Evolutionary conservation across 2,329 filamentous ascomycete species (phyloP).

Genomic region (Hypocrella siamensis): DNA sequence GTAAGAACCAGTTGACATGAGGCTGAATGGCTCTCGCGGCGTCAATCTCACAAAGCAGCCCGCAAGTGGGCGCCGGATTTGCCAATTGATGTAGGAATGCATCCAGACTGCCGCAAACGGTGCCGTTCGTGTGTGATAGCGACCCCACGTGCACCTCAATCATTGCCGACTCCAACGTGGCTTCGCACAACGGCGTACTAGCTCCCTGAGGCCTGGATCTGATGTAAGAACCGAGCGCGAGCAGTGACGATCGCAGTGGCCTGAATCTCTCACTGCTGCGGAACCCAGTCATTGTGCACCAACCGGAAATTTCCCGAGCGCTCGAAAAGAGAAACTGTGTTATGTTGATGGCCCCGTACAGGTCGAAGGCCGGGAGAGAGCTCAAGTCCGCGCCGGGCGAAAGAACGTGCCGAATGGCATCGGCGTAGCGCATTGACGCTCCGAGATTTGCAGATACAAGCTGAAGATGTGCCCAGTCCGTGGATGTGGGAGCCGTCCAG

Average conservation of each 20-base stretch:
- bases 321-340: conserved; percentile 24
- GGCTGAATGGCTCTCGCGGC: conserved; percentile 16
- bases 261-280: conserved; percentile 22
- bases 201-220: conserved; percentile 4
- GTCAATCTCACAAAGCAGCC: conserved; percentile 15
- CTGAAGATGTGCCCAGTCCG: conserved; percentile 17
- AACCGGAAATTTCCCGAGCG: conserved; percentile 24
- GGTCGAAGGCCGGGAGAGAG: conserved; percentile 18
- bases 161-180: conserved; percentile 25
- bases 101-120: conserved; percentile 20
- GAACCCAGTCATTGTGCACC: conserved; percentile 25
- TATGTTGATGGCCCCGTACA: conserved; percentile 24
- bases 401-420: conserved; percentile 20
- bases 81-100: conserved; percentile 16
- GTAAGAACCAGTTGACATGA: conserved; percentile 22
- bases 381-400: conserved; percentile 11
- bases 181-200: conserved; percentile 11
- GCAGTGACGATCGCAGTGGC: conserved; percentile 17
- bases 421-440: conserved; percentile 13
- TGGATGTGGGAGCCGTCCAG: conserved; percentile 21
- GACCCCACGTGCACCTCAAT: conserved; percentile 26
- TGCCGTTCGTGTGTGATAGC: conserved; percentile 20
- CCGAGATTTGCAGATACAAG: conserved; percentile 7
- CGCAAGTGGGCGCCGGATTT: conserved; percentile 13
- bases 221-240: conserved; percentile 16